These are phyloP conservation scores for Aspergillus ellipticus DNA, from an alignment of 495 filamentous ascomycete genomes.

Conservation along the genomic window DNA sequence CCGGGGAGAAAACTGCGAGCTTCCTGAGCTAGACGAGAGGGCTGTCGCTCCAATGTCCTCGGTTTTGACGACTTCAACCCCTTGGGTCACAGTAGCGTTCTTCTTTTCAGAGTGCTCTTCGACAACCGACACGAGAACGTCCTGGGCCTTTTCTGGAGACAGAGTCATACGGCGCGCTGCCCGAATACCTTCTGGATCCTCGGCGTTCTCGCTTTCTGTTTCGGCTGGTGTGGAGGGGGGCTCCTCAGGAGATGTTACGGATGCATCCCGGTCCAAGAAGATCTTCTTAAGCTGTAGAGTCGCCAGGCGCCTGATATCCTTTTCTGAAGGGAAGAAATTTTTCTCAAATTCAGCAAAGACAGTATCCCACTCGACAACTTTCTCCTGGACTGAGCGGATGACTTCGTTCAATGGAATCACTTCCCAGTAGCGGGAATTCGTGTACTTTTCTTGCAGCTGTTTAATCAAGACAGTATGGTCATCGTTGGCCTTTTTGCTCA, in stretches of 20 bases:
- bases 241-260: slow-evolving; percentile 65
- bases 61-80: not conserved
- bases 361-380: slow-evolving; percentile 89
- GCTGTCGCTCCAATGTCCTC: slow-evolving; percentile 19
- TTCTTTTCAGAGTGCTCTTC: slow-evolving; percentile 56
- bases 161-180: slow-evolving; percentile 48
- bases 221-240: slow-evolving; percentile 37
- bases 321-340: slow-evolving; percentile 94
- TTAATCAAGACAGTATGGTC: slow-evolving; percentile 69
- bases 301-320: slow-evolving; percentile 90
- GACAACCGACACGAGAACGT: slow-evolving; percentile 66
- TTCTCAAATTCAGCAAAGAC: slow-evolving; percentile 86
- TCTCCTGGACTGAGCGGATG: slow-evolving; percentile 84
- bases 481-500: slow-evolving; percentile 72
- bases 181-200: slow-evolving; percentile 30
- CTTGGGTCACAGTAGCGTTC: slow-evolving; percentile 20
- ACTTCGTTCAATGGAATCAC: slow-evolving; percentile 88
- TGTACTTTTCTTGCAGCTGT: slow-evolving; percentile 85
- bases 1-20: slow-evolving; percentile 19
- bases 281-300: slow-evolving; percentile 91
- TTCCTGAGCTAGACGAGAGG: slow-evolving; percentile 15
- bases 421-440: slow-evolving; percentile 91
- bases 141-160: slow-evolving; percentile 64
- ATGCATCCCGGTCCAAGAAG: slow-evolving; percentile 81
- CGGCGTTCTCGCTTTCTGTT: slow-evolving; percentile 45